Evolutionary conservation across 2,329 filamentous ascomycete species (phyloP), one percentile per base, ranked within the genome.

Genomic region (Cladosporium phlei): DNA sequence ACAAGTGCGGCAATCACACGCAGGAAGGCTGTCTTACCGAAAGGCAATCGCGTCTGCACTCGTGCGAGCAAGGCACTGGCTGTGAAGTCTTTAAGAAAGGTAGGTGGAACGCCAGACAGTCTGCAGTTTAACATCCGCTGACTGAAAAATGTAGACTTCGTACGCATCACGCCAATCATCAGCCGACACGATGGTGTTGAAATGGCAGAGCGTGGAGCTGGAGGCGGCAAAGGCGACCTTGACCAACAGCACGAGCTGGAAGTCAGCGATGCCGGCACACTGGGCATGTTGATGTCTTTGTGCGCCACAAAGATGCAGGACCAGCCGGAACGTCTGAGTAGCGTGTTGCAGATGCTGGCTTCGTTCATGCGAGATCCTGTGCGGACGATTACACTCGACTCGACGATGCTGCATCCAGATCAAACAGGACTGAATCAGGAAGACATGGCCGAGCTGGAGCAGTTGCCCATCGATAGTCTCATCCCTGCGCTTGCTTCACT

Each of bases 81-180:
- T 88, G 85, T 55, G 59, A 69, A 0, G 68, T 74, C 0, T 55
- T 82, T 71, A 52, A 61, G 30, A 56, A 62, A 51, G 51, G 61
- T 61, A 38, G 35, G 51, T 20, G 12, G 19, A 19, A 3, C n/a
- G 5, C 62, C 12, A 67, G 1, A 72, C n/a, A 4, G 8, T 38
- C 8, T n/a, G n/a, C n/a, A n/a, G n/a, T n/a, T n/a, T n/a, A n/a
- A n/a, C n/a, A n/a, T n/a, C n/a, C n/a, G n/a, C n/a, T n/a, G n/a
- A n/a, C n/a, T n/a, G n/a, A n/a, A n/a, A n/a, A n/a, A n/a, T n/a
- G 6, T 30, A 63, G 60, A 76, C 0, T 76, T 86, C 0, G 83
- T 96, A 5, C 83, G 78, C 59, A 91, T 96, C 44, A 80, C 79
- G 5, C 90, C 90, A 0, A 82, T 96, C 32, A 76, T 95, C 12